A percentile compares a stretch with the other conserved stretches of the same genome.
These are phyloP conservation scores for Alternaria gansuensis DNA, from an alignment of 2,329 filamentous ascomycete species.

Conservation along the genomic window DNA sequence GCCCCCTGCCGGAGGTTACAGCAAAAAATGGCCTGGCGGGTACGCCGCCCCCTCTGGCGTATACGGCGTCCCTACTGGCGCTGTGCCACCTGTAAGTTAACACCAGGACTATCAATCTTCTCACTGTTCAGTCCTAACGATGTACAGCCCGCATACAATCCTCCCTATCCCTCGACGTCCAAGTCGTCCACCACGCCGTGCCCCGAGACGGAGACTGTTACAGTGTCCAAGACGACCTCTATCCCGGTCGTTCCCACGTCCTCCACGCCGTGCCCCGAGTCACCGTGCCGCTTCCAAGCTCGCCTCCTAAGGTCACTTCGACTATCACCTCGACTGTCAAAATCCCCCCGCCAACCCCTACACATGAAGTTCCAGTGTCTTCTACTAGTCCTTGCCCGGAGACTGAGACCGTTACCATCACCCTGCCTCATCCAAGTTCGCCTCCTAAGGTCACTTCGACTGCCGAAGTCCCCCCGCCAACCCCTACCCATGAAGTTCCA, in stretches of 20 bases:
- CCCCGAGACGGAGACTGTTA: not conserved
- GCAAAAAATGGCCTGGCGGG: not conserved
- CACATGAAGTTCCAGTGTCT: not conserved
- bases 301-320: not conserved
- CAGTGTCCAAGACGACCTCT: not conserved
- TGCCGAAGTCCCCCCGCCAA: no score
- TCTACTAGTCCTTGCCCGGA: slow-evolving; percentile 12
- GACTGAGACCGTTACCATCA: not conserved
- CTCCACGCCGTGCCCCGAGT: slow-evolving; percentile 11
- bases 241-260: not conserved
- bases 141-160: not conserved
- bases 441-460: slow-evolving; percentile 6
- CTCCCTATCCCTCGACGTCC: not conserved
- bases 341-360: no score
- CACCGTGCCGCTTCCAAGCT: slow-evolving; percentile 1
- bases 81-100: slow-evolving; percentile 6
- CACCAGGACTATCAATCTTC: not conserved
- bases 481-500: not conserved
- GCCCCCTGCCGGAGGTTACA: not conserved
- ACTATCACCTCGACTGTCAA: slow-evolving; percentile 3
- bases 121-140: not conserved
- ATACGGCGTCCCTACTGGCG: no score
- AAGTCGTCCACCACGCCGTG: slow-evolving; percentile 9
- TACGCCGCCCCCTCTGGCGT: not conserved
- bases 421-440: not conserved